phyloP scores from a whole-genome alignment of 345 rosid species.

The Balakata baccata region DNA sequence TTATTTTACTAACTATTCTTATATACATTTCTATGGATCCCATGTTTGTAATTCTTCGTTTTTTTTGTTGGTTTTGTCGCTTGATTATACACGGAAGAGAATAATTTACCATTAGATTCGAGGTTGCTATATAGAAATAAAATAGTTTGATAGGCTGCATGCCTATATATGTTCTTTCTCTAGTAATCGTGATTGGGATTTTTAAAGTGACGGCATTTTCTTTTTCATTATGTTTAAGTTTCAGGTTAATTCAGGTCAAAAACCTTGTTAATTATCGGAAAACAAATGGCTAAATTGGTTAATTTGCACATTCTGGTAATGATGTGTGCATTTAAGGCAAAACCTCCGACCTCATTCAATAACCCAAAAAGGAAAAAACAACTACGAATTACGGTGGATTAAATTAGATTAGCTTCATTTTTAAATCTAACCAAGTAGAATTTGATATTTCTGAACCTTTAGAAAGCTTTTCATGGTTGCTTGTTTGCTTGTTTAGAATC shows the following conservation, averaged over 20 bases:
- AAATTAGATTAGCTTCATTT: background rate
- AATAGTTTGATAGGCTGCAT: background rate
- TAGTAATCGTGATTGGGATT: background rate
- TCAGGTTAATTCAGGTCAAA: background rate
- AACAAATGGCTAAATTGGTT: background rate
- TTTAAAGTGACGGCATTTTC: background rate
- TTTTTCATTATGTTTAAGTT: background rate
- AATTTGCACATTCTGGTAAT: background rate
- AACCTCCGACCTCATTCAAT: background rate
- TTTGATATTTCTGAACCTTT: background rate
- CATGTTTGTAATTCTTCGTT: background rate
- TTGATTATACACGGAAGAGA: background rate
- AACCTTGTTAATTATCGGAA: background rate
- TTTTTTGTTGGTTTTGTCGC: background rate
- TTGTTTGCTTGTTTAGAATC: conserved; percentile 52
- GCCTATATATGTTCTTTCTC: background rate
- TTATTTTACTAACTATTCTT: background rate
- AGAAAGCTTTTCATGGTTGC: background rate
- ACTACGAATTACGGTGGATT: background rate
- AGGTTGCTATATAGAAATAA: background rate
- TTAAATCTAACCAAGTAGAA: background rate
- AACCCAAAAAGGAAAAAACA: background rate
- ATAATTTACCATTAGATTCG: background rate
- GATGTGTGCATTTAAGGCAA: background rate
- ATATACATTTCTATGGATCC: background rate